A percentile compares a stretch with the other conserved stretches of the same genome.
phyloP scores from a whole-genome alignment of 139 green algal genomes.

The Auxenochlorella pyrenoidosa region DNA sequence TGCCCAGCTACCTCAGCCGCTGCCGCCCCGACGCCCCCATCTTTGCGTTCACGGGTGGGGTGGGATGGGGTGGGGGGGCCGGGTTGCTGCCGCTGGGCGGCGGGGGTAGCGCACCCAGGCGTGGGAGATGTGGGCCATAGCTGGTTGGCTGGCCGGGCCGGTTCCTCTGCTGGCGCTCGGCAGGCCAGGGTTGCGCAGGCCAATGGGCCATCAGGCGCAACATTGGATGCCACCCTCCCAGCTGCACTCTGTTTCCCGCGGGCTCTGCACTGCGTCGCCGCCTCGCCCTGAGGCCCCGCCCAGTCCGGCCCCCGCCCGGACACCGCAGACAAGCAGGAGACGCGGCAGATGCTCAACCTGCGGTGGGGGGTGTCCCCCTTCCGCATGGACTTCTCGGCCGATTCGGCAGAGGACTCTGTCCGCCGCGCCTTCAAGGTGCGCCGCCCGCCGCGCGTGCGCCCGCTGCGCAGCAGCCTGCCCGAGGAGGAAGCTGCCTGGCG shows the following conservation, averaged over 20 bases:
- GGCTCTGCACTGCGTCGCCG: neutral
- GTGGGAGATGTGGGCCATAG: neutral
- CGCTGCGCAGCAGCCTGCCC: too few species aligned
- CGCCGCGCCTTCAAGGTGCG: slow-evolving; percentile 48
- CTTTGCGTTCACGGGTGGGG: slow-evolving; percentile 86
- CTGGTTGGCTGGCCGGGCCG: neutral
- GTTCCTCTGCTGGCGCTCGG: neutral
- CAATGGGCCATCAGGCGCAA: too few species aligned
- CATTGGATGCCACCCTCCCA: too few species aligned
- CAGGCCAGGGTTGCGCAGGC: too few species aligned
- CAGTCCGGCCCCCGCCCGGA: neutral
- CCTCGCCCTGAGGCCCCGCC: neutral
- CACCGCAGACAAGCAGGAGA: slow-evolving; percentile 61
- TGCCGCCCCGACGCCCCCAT: slow-evolving; percentile 84
- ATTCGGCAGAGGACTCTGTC: slow-evolving; percentile 70
- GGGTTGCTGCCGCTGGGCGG: neutral
- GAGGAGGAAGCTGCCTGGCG: too few species aligned
- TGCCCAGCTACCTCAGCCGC: slow-evolving; percentile 72
- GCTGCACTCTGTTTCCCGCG: neutral
- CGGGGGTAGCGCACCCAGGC: neutral
- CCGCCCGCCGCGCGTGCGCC: too few species aligned
- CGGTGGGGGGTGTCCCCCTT: slow-evolving; percentile 84
- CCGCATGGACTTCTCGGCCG: slow-evolving; percentile 62
- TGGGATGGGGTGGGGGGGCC: neutral
- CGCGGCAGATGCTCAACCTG: slow-evolving; percentile 75